Conservation (phyloP, 1,284 basidiomycete genomes). For the Ceratobasidium papillatum region DNA sequence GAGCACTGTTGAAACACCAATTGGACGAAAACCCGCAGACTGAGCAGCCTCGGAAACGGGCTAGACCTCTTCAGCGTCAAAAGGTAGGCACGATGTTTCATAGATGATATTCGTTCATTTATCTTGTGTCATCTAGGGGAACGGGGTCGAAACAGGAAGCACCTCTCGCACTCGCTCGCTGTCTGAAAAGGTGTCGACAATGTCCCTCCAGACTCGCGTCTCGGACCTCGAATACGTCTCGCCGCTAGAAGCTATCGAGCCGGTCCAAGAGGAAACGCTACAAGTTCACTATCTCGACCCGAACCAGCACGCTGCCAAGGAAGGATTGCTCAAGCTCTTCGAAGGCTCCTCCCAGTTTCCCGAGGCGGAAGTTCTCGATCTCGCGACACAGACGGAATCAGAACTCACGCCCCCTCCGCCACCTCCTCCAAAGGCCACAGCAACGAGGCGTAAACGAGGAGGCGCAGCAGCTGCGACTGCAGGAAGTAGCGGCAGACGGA, state of each 20-base stretch:
- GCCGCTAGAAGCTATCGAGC: slow-evolving; percentile 17
- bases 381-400: slow-evolving; percentile 28
- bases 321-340: slow-evolving; percentile 15
- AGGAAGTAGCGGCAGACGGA: not conserved
- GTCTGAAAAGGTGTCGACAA: slow-evolving; percentile 20
- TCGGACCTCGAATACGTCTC: slow-evolving; percentile 31
- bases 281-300: slow-evolving; percentile 39
- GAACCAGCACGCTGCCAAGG: slow-evolving; percentile 36
- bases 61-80: slow-evolving; percentile 6
- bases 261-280: slow-evolving; percentile 30
- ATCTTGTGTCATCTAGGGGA: not conserved
- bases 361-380: not conserved
- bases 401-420: slow-evolving; percentile 1
- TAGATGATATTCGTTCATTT: not conserved
- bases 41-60: slow-evolving; percentile 28
- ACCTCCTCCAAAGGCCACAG: not conserved
- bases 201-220: slow-evolving; percentile 17
- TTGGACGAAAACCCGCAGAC: slow-evolving; percentile 18
- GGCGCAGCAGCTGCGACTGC: not conserved
- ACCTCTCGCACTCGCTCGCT: not conserved
- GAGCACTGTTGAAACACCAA: slow-evolving; percentile 23
- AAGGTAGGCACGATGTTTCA: not conserved
- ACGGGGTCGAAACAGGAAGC: not conserved
- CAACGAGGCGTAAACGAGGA: slow-evolving; percentile 26
- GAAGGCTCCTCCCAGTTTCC: slow-evolving; percentile 24